Evolutionary conservation across 257 asterid genomes (phyloP), one percentile per base, ranked within the genome.

Genomic region (Solanum virginianum): DNA sequence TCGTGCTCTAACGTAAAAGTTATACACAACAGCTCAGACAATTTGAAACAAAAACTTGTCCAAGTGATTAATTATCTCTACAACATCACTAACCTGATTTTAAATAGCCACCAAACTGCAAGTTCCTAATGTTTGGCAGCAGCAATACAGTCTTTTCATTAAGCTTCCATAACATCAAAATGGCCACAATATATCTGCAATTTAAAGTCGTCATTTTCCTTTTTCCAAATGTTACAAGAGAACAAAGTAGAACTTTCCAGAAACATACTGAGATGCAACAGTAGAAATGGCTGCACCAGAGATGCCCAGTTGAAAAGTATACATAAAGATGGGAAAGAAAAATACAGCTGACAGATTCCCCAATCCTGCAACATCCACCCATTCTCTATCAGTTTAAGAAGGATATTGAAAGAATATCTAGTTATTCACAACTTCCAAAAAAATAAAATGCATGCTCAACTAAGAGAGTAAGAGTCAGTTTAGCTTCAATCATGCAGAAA

Each of bases 241-340:
- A 13, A 49, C 47, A 69, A 80, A 32, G 43, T 14, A 56, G 8
- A 82, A 62, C 18, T 62, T 49, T 49, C 24, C 45, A 77, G 86
- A 80, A 65, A 87, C 91, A 54, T 88, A 90, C 90, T 90, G 92
- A 84, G 92, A 90, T 57, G 84, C 88, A 79, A 90, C 89, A 13
- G 90, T 88, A 75, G 92, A 88, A 81, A 90, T 90, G 77, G 90
- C 92, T 20, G 91, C 92, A 55, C 92, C 92, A 39, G 88, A 82
- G 81, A 88, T 87, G 29, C 92, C 92, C 81, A 90, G 79, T 15
- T 81, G 82, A 49, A 86, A 88, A 63, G 83, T 53, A 88, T 85
- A 85, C 87, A 90, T 90, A 45, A 88, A 74, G 53, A 87, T 3
- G 2, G 92, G 92, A 59, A 88, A 90, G 85, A 90, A 90, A 84